Base-by-base conservation (phyloP, 2,329 filamentous ascomycete genomes). In the Aspergillus ustus region DNA sequence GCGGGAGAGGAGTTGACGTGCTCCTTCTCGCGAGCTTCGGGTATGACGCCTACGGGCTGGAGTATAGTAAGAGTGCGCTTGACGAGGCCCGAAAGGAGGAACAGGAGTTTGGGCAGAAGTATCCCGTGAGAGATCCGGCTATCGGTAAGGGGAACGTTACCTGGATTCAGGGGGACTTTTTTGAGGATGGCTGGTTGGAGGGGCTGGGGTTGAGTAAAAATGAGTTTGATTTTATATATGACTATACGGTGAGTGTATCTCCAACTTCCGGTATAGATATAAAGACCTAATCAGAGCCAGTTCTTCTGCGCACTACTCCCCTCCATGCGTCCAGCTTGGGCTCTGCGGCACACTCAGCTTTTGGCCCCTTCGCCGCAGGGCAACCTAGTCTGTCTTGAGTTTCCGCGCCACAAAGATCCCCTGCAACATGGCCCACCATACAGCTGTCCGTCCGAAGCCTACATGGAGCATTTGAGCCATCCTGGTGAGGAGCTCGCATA, bases 1-100 rank as follows among this genome's bases (percentile, higher is more conserved):
- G 92, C 75, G 93, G 92, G 0, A 85, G 86, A 51, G 93, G 92
- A 5, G 90, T 95, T 71, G 93, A 96, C 77, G 90, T 92, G 1
- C 81, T 92, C 9, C 81, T 96, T 43, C 83, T 96, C 49, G 85
- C 88, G 53, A 86, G 86, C 9, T 86, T 89, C 70, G 92, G 92
- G 1, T 95, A 91, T 73, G 89, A 96, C 76, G 87, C 88, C 1
- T 88, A 86, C 69, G 93, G 91, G 0, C 77, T 96, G 1, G 92
- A 96, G 72, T 64, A 62, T 40, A 62, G 59, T 28, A 56, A 40
- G 37, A 44, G 50, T 44, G 62, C 62, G 19, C 19, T 64, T 46
- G 56, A 64, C 34, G 25, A 25, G 4, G 59, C 52, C 43, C 52
- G 28, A 17, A 20, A 19, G 43, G 59, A 59, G 37, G 56, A 49